Base-by-base conservation (phyloP, 2,329 filamentous ascomycete genomes). In the Aspergillus fijiensis region DNA sequence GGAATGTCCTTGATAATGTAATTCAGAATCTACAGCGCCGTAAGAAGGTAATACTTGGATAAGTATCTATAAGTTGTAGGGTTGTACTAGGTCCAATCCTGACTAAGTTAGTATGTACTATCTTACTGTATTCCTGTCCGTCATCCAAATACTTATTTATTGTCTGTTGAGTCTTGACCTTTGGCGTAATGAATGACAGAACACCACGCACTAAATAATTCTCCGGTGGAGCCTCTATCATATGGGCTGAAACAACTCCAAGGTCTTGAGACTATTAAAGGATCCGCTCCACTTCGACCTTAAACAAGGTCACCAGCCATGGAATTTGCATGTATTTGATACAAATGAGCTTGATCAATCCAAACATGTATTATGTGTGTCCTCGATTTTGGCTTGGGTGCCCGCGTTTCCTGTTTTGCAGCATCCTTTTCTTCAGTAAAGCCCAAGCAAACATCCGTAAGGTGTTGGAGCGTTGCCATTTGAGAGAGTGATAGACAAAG, bases 401-500 rank as follows among this genome's bases (percentile, higher is more conserved):
- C 39, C 6, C 39, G 4, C 16, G 14, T n/a, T 35, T 5, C 5
- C 39, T 19, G 12, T 6, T 35, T 35, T 4, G 11, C 11, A 7
- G 16, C n/a, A 21, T 53, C 51, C 33, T 53, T 35, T 47, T 35
- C 51, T 35, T 50, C 49, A 52, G 16, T 33, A 55, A 42, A 33
- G 27, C 14, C 45, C 33, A 10, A 14, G 7, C 16, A 45, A 19
- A 19, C 39, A 45, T 45, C 16, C 14, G 39, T 45, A 19, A 45
- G 16, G 7, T 45, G 7, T 45, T 16, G 39, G 39, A n/a, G 11
- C 29, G n/a, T 14, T 57, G 59, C 56, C 21, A 42, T 55, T 48
- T 45, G 50, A 52, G 60, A 47, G 49, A 51, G 49, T 53, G 56
- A 54, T 42, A 39, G 51, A 51, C 14, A 59, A 60, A 50, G 25